Base-by-base conservation (phyloP, 73 alveolate genomes). In the Tetrahymena malaccensis region DNA sequence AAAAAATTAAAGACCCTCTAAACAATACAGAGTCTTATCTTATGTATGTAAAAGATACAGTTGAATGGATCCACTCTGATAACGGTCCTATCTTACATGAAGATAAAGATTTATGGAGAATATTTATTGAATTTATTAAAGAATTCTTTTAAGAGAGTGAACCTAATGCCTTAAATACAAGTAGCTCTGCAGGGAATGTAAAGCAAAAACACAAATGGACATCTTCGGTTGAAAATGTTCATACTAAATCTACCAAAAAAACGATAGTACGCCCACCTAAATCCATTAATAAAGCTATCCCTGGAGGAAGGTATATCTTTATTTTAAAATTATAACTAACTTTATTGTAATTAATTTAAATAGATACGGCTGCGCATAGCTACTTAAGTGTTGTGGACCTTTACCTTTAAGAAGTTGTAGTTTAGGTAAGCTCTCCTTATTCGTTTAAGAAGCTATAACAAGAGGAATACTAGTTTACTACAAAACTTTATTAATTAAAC, bases 351-450 rank as follows among this genome's bases (percentile, higher is more conserved):
- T 13, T 31, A 19, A 27, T 70, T 70, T 19, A 27, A 70, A 70
- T 5, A 70, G 94, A 89, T 95, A 95, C 89, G 97, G 97, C 34
- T 95, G 97, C 34, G 97, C 97, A 5, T 44, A 95, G 22, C 44
- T 95, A 15, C 84, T 95, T n/a, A 95, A 95, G 89, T 95, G 97
- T 44, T 95, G 97, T 55, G 97, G 97, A 10, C 97, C 97, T 22
- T 35, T 95, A 89, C 94, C 93, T 55, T 44, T 95, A 33, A 95
- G 97, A 93, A 50, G 93, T 19, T 95, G 97, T 44, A 43, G 95
- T 10, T 13, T 95, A 35, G 97, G 97, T 0, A 56, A 85, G 10
- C 93, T 95, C 43, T 85, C 95, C 35, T 35, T 95, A 10, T 84
- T 95, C 58, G 94, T 95, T 70, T 95, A 95, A 25, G 97, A 95